Conservation (phyloP, 352 stramenopile genomes). For the Phytophthora podocarpi region DNA sequence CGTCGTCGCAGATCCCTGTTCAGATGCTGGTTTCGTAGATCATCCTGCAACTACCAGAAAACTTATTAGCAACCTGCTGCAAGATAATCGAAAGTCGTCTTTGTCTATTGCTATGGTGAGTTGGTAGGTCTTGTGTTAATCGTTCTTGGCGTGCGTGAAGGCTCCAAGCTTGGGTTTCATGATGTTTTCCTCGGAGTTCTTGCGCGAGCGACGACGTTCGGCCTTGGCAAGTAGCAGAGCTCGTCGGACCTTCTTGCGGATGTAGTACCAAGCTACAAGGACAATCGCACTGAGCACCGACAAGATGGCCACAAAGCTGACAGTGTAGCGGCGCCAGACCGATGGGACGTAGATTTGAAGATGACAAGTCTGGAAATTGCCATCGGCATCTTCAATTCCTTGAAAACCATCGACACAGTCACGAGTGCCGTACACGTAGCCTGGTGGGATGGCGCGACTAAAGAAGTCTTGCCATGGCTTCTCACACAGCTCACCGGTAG, state of each 20-base stretch:
- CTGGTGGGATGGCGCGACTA: conserved; percentile 65
- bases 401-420: conserved; percentile 94
- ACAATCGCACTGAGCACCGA: conserved; percentile 69
- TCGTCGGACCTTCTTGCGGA: conserved; percentile 81
- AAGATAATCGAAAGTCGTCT: conserved; percentile 25
- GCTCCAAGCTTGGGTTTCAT: conserved; percentile 53
- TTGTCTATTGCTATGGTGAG: conserved; percentile 25
- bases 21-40: conserved; percentile 78
- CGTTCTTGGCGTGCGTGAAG: conserved; percentile 66
- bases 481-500: conserved; percentile 79
- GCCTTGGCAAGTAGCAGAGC: conserved; percentile 91
- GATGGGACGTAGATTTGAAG: conserved; percentile 94
- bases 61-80: conserved; percentile 13
- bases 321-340: conserved; percentile 81
- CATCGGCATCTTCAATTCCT: conserved; percentile 88
- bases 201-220: conserved; percentile 84
- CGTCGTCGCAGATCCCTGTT: conserved; percentile 57
- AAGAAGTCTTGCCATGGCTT: conserved; percentile 87
- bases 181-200: conserved; percentile 65
- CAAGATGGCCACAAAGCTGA: conserved; percentile 75
- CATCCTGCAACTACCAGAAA: conserved; percentile 3
- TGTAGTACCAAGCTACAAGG: conserved; percentile 85
- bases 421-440: conserved; percentile 92
- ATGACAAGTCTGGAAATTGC: conserved; percentile 94
- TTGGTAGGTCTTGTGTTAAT: conserved; percentile 26